These are phyloP conservation scores for Colletotrichum eleusines DNA, from an alignment of 2,329 filamentous ascomycete species.

Conservation along the genomic window DNA sequence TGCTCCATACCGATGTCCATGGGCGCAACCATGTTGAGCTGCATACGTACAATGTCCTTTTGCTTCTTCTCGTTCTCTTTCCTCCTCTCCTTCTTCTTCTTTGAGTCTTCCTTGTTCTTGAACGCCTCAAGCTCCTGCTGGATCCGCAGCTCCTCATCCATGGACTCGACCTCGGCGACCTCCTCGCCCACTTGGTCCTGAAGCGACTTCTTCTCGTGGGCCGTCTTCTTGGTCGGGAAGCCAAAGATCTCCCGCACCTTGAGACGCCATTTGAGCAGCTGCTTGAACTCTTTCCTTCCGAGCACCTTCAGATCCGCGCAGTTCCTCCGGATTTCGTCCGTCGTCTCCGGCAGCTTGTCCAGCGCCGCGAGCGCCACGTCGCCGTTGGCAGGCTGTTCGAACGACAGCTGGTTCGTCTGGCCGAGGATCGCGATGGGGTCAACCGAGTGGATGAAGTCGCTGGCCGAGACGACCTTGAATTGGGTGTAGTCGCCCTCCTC, in stretches of 20 bases:
- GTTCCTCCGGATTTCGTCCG: slow-evolving; percentile 80
- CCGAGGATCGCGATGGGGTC: slow-evolving; percentile 96
- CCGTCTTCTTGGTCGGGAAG: slow-evolving; percentile 79
- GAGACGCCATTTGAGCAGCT: slow-evolving; percentile 88
- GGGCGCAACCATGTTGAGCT: slow-evolving; percentile 95
- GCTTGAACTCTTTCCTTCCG: slow-evolving; percentile 93
- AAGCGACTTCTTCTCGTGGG: slow-evolving; percentile 43
- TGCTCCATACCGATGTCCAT: slow-evolving; percentile 97
- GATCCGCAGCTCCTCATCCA: slow-evolving; percentile 94
- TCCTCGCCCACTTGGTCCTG: slow-evolving; percentile 70
- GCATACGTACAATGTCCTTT: slow-evolving; percentile 94
- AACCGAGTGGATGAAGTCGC: slow-evolving; percentile 91
- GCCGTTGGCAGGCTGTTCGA: slow-evolving; percentile 81
- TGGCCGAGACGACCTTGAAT: slow-evolving; percentile 89
- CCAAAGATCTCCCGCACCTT: slow-evolving; percentile 93
- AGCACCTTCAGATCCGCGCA: slow-evolving; percentile 90
- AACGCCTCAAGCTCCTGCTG: slow-evolving; percentile 88
- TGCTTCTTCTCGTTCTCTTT: slow-evolving; percentile 95
- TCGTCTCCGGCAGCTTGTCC: slow-evolving; percentile 88
- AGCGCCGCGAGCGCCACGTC: slow-evolving; percentile 90
- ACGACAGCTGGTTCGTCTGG: slow-evolving; percentile 84
- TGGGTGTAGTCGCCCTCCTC: slow-evolving; percentile 95
- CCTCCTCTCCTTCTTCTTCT: slow-evolving; percentile 85
- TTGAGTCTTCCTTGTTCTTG: slow-evolving; percentile 80
- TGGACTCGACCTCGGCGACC: slow-evolving; percentile 84